Evolutionary conservation across 2,329 filamentous ascomycete species (phyloP).

Genomic region (Pseudopyrenochaeta lycopersici): DNA sequence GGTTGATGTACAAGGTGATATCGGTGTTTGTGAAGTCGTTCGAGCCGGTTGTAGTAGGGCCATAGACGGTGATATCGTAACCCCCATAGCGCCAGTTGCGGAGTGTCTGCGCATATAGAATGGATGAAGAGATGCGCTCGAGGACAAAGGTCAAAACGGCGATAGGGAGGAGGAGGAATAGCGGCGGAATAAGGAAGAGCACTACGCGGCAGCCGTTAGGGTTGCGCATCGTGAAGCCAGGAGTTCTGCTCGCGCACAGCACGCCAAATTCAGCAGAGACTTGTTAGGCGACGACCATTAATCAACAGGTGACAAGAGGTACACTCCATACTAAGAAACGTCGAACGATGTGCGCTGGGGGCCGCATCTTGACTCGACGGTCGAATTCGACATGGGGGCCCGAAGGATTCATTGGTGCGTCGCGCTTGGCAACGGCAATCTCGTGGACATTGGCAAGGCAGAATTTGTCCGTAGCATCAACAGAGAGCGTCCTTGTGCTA

Average conservation of each 20-base stretch:
- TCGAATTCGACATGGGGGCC: too few relatives aligned
- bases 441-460: too few relatives aligned
- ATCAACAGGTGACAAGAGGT: not conserved
- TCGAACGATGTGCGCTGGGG: too few relatives aligned
- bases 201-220: slow-evolving; percentile 30
- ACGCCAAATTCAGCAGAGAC: not conserved
- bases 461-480: too few relatives aligned
- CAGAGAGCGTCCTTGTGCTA: too few relatives aligned
- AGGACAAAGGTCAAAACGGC: slow-evolving; percentile 31
- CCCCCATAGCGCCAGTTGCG: slow-evolving; percentile 22
- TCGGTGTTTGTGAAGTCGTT: slow-evolving; percentile 11
- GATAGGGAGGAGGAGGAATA: slow-evolving; percentile 34
- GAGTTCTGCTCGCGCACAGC: too few relatives aligned
- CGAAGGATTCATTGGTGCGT: too few relatives aligned
- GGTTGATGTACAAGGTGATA: slow-evolving; percentile 21
- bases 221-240: slow-evolving; percentile 27
- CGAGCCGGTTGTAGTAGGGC: slow-evolving; percentile 12
- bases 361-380: too few relatives aligned
- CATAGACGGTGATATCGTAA: slow-evolving; percentile 17
- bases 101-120: slow-evolving; percentile 17
- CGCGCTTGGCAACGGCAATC: too few relatives aligned
- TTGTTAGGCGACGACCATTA: not conserved
- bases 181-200: slow-evolving; percentile 28
- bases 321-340: too few relatives aligned
- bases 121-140: slow-evolving; percentile 33